These are phyloP conservation scores for Platanthera zijinensis DNA, from an alignment of 106 monocot species.

Conservation along the genomic window DNA sequence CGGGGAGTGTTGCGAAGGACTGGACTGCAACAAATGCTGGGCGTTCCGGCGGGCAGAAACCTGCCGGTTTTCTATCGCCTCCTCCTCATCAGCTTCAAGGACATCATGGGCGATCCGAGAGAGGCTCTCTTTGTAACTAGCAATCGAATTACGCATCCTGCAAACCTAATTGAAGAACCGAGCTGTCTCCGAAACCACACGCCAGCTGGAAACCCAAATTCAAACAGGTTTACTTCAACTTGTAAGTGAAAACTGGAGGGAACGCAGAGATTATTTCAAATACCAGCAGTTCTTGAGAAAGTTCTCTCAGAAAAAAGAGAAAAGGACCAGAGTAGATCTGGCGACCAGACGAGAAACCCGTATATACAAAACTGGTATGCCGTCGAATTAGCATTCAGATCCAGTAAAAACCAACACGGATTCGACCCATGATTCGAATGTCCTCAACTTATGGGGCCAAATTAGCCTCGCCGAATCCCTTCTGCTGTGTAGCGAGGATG, in stretches of 20 bases:
- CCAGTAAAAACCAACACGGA: background rate
- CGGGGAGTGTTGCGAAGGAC: constrained; percentile 20
- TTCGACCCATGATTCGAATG: background rate
- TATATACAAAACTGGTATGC: background rate
- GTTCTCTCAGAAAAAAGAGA: background rate
- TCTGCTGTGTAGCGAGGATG: background rate
- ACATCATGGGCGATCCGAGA: constrained; percentile 80
- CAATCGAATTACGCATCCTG: constrained; percentile 38
- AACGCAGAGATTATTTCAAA: background rate
- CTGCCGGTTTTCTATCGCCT: constrained; percentile 11
- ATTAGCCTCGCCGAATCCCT: background rate
- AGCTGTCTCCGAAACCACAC: background rate
- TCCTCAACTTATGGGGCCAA: background rate
- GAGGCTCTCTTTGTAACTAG: constrained; percentile 70
- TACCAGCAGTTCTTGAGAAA: background rate
- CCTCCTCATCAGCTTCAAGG: constrained; percentile 36
- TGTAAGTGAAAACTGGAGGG: background rate
- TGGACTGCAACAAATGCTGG: constrained; percentile 18
- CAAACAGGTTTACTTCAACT: background rate
- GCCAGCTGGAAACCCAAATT: background rate
- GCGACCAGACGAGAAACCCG: background rate
- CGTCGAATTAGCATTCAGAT: background rate
- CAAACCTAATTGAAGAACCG: background rate
- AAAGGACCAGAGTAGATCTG: background rate
- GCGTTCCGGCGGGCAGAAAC: constrained; percentile 27